Percentiles rank a stretch among this genome's conserved stretches.
Conservation (phyloP, 495 filamentous ascomycete genomes). For the Xylaria venustula region DNA sequence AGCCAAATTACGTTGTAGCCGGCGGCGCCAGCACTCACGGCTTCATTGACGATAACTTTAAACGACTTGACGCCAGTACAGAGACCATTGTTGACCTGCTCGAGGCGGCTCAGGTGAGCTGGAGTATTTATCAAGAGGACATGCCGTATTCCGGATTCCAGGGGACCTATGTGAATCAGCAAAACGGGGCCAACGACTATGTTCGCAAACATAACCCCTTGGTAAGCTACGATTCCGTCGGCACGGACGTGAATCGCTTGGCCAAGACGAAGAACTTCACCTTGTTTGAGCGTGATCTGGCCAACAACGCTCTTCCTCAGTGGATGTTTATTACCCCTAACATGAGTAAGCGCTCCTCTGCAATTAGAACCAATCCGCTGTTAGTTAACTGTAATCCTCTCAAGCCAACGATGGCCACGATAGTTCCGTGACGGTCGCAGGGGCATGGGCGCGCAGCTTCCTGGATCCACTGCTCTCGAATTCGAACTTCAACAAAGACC, state of each 20-base stretch:
- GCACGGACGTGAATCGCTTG: constrained; percentile 51
- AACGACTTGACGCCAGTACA: constrained; percentile 52
- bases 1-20: constrained; percentile 66
- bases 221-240: constrained; percentile 60
- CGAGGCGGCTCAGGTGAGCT: constrained; percentile 62
- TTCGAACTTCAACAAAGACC: constrained; percentile 62
- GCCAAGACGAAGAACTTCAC: constrained; percentile 66
- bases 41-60: constrained; percentile 61
- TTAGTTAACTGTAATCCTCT: constrained; percentile 1
- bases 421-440: constrained; percentile 58
- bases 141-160: constrained; percentile 65
- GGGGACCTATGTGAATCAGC: constrained; percentile 51
- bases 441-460: constrained; percentile 54
- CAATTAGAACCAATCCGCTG: constrained; percentile 25
- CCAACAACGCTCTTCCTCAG: constrained; percentile 57
- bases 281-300: constrained; percentile 54
- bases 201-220: constrained; percentile 72
- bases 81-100: constrained; percentile 66
- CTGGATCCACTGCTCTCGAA: constrained; percentile 59
- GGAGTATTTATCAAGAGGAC: constrained; percentile 66
- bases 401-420: constrained; percentile 59
- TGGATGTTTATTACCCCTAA: constrained; percentile 72
- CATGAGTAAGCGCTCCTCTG: constrained; percentile 48
- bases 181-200: constrained; percentile 55
- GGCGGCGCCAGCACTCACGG: constrained; percentile 62